A percentile compares a stretch with the other conserved stretches of the same genome.
Conservation (phyloP, 805 yeast genomes). For the Schizosaccharomyces lindneri region DNA sequence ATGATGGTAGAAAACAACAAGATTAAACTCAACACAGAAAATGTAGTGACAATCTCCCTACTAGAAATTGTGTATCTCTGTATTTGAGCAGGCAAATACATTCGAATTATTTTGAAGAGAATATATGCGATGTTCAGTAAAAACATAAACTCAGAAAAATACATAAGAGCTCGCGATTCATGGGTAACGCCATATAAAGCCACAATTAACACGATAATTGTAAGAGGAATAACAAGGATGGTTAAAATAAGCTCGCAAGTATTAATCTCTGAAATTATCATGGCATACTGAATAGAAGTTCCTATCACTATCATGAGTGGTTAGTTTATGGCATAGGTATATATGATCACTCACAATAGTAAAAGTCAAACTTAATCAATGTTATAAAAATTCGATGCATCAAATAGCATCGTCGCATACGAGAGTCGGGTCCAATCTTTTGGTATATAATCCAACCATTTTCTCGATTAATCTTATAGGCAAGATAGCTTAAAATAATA, state of each 20-base stretch:
- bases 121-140: constrained; percentile 22
- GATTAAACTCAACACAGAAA: constrained; percentile 21
- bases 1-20: constrained; percentile 17
- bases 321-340: background rate
- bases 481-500: constrained; percentile 13
- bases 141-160: constrained; percentile 14
- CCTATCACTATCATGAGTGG: constrained; percentile 15
- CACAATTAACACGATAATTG: constrained; percentile 17
- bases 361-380: constrained; percentile 19
- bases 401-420: constrained; percentile 17
- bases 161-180: constrained; percentile 15
- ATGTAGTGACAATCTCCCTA: constrained; percentile 20
- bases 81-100: constrained; percentile 19
- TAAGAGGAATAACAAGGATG: constrained; percentile 21
- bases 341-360: constrained; percentile 15
- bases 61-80: constrained; percentile 19
- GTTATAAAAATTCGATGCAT: constrained; percentile 19
- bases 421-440: constrained; percentile 24
- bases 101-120: constrained; percentile 17
- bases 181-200: constrained; percentile 17
- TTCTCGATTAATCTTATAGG: constrained; percentile 16
- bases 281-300: constrained; percentile 25
- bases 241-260: constrained; percentile 24
- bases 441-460: constrained; percentile 26
- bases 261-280: constrained; percentile 19